Conservation (phyloP, 192 early-diverging fungal species). For the Backusella liffmaniae region DNA sequence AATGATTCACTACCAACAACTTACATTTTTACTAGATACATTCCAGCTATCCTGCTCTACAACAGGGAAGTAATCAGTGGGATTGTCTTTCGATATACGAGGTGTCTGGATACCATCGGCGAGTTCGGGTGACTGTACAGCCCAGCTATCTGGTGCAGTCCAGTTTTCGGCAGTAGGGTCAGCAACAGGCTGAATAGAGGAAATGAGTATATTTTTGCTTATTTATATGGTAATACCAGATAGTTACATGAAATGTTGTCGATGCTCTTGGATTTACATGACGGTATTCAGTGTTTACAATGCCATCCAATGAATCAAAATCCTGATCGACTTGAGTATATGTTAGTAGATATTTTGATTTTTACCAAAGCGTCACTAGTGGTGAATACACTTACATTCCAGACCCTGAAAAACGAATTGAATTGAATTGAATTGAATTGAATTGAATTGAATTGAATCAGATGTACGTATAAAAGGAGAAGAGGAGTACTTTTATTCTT, state of each 20-base stretch:
- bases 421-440: conserved; percentile 1
- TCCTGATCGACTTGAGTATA: conserved; percentile 33
- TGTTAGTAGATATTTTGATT: background rate
- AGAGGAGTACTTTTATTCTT: background rate
- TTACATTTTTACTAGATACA: conserved; percentile 23
- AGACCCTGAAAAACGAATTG: background rate
- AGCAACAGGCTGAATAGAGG: background rate
- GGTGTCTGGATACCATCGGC: conserved; percentile 17
- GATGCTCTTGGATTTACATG: background rate
- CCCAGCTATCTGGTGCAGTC: conserved; percentile 72
- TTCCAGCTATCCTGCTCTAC: conserved; percentile 17
- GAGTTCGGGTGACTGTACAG: conserved; percentile 47
- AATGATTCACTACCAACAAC: background rate
- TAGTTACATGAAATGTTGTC: background rate
- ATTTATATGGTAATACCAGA: background rate
- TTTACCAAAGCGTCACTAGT: background rate
- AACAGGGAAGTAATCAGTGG: conserved; percentile 30
- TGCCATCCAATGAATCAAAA: conserved; percentile 43
- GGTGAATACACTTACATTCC: background rate
- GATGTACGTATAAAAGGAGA: background rate
- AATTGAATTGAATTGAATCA: background rate
- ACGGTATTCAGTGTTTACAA: conserved; percentile 35
- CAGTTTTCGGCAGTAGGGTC: conserved; percentile 43
- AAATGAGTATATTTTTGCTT: background rate
- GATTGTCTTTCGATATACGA: conserved; percentile 20